phyloP scores from a whole-genome alignment of 306 rosid genomes.

The Castanea sativa region DNA sequence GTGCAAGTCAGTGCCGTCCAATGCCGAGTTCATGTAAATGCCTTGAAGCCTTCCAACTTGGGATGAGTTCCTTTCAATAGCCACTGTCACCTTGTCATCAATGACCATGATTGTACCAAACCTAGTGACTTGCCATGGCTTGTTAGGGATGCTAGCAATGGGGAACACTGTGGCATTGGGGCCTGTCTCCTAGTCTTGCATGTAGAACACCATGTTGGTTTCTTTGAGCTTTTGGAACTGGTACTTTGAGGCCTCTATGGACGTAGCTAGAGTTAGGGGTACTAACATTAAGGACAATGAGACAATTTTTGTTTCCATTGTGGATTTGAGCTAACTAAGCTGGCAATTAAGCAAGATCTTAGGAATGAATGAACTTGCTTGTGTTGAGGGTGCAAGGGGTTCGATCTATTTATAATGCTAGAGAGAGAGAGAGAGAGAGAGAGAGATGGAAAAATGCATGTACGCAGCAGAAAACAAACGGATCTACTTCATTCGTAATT shows the following conservation, averaged over 20 bases:
- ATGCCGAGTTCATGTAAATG: not conserved
- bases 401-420: too few relatives aligned
- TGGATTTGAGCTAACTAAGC: too few relatives aligned
- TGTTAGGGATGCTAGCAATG: conserved; percentile 23
- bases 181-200: conserved; percentile 32
- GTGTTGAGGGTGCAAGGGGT: too few relatives aligned
- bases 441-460: too few relatives aligned
- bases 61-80: conserved; percentile 14
- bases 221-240: not conserved
- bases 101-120: conserved; percentile 34
- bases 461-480: too few relatives aligned
- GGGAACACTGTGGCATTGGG: conserved; percentile 20
- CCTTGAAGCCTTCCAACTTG: not conserved
- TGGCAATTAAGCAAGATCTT: too few relatives aligned
- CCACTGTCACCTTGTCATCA: conserved; percentile 36
- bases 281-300: conserved; percentile 1
- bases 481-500: too few relatives aligned
- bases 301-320: too few relatives aligned
- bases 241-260: too few relatives aligned
- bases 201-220: conserved; percentile 27
- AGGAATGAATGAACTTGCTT: too few relatives aligned
- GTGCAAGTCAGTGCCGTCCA: not conserved
- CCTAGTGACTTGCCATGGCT: conserved; percentile 24
- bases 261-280: not conserved
- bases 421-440: too few relatives aligned